phyloP scores from a whole-genome alignment of 2,329 filamentous ascomycete genomes.

The Pseudocercospora vitis region DNA sequence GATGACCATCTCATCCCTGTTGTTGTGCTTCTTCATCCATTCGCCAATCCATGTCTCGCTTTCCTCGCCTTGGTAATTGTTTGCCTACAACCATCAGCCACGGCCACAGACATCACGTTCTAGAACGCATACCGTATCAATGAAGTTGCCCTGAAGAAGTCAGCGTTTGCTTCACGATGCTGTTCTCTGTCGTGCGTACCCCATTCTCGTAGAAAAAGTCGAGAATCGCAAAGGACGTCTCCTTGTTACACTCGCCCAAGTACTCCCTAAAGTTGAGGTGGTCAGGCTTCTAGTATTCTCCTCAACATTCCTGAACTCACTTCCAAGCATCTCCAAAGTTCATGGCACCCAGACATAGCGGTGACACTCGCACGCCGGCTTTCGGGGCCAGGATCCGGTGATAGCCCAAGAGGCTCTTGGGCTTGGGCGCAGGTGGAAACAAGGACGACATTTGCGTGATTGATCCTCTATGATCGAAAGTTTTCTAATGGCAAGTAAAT shows the following conservation, averaged over 20 bases:
- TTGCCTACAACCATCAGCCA: not conserved
- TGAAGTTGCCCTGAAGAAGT: conserved; percentile 35
- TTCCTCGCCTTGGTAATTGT: conserved; percentile 40
- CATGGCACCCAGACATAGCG: conserved; percentile 56
- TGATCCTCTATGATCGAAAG: too few relatives aligned
- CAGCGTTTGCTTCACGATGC: not conserved
- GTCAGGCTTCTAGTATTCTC: not conserved
- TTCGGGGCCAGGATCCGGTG: conserved; percentile 54
- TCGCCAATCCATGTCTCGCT: conserved; percentile 39
- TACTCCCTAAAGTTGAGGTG: conserved; percentile 42
- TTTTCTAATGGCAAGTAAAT: too few relatives aligned
- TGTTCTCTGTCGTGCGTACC: not conserved
- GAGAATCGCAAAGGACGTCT: conserved; percentile 37
- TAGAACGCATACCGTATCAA: conserved; percentile 36
- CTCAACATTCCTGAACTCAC: not conserved
- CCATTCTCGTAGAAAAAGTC: conserved; percentile 37
- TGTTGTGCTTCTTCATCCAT: conserved; percentile 29
- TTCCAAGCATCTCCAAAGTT: conserved; percentile 56
- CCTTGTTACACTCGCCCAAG: conserved; percentile 35
- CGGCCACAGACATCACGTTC: not conserved
- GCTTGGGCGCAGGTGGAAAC: conserved; percentile 31
- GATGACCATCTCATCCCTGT: conserved; percentile 23
- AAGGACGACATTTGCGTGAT: too few relatives aligned
- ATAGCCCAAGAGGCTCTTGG: conserved; percentile 48
- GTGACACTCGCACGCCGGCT: conserved; percentile 54